Base-by-base conservation (phyloP, 2,329 filamentous ascomycete genomes). In the Penicillium sp. region DNA sequence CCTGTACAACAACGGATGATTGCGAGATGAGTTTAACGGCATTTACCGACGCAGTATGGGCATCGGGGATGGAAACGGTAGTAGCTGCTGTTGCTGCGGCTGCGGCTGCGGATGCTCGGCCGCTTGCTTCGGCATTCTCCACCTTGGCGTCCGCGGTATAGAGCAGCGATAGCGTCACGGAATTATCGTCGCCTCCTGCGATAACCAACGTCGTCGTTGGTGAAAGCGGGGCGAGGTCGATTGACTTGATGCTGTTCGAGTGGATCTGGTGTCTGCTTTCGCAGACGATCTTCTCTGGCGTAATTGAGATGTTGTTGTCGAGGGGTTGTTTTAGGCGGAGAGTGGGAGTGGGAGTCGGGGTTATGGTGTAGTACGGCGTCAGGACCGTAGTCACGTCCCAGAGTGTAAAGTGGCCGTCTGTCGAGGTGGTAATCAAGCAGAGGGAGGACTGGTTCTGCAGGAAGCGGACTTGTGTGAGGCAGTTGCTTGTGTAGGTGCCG, bases 141-240 rank as follows among this genome's bases (percentile, higher is more conserved):
- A 2, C 26, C 26, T 26, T 26, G 26, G 56, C 17, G 5, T 53
- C 29, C 7, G 53, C 49, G 3, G 70, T 69, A 17, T 55, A 67
- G 30, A 83, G 68, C 35, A 84, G 72, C 0, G 84, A 85, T 11
- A 91, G 70, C 0, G 85, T 89, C 0, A 98, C 75, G 3, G 90
- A 90, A 64, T 95, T 95, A 75, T 98, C 95, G 70, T 99, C 95
- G 23, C 95, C 93, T 29, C 91, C 92, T 0, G 92, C 93, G 5
- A 91, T 75, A 19, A 96, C 72, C 0, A 91, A 67, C 67, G 79
- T 68, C 56, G 76, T 66, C n/a, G 67, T 69, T 31, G 72, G 65
- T 19, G 70, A 67, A 15, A 81, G 56, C 30, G 69, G 50, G 1
- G 74, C 62, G 5, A 77, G 56, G 3, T 78, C 72, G 61, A 85